phyloP scores from a whole-genome alignment of 2,329 filamentous ascomycete species.

The Keithomyces neogunnii region DNA sequence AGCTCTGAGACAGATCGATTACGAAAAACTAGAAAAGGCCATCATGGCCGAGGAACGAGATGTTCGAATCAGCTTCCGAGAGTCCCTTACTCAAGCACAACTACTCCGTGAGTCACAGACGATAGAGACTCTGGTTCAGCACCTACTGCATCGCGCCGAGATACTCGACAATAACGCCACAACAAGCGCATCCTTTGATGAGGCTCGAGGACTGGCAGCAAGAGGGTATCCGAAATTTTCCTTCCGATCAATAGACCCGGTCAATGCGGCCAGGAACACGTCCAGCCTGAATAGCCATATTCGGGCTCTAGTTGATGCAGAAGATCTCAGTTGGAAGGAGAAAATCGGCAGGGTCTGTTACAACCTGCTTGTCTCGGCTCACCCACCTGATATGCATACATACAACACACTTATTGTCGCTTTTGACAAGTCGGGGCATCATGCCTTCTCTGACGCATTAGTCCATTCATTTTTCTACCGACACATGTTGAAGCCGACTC shows the following conservation, averaged over 20 bases:
- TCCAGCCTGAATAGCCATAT: conserved; percentile 20
- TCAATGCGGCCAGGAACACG: conserved; percentile 16
- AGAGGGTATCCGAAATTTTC: conserved; percentile 14
- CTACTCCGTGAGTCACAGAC: conserved; percentile 18
- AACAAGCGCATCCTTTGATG: conserved; percentile 19
- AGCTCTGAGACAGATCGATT: conserved; percentile 16
- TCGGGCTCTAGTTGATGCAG: conserved; percentile 17
- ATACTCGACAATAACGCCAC: conserved; percentile 12
- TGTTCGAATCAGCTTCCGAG: conserved; percentile 11
- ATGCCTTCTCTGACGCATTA: conserved; percentile 43
- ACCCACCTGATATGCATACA: conserved; percentile 57
- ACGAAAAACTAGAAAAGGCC: conserved; percentile 20
- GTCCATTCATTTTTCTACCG: conserved; percentile 40
- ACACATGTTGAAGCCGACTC: conserved; percentile 36
- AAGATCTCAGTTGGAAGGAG: conserved; percentile 20
- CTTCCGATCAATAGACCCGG: conserved; percentile 19
- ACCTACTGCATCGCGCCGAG: conserved; percentile 20
- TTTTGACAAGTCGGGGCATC: conserved; percentile 45
- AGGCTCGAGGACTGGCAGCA: conserved; percentile 17
- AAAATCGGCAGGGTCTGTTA: conserved; percentile 42
- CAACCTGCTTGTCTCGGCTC: conserved; percentile 55
- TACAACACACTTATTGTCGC: conserved; percentile 64
- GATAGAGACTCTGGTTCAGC: conserved; percentile 18
- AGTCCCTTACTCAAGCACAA: conserved; percentile 16
- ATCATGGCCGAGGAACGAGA: conserved; percentile 21